Base-by-base conservation (phyloP, 2,329 filamentous ascomycete species). In the Sclerotinia borealis region DNA sequence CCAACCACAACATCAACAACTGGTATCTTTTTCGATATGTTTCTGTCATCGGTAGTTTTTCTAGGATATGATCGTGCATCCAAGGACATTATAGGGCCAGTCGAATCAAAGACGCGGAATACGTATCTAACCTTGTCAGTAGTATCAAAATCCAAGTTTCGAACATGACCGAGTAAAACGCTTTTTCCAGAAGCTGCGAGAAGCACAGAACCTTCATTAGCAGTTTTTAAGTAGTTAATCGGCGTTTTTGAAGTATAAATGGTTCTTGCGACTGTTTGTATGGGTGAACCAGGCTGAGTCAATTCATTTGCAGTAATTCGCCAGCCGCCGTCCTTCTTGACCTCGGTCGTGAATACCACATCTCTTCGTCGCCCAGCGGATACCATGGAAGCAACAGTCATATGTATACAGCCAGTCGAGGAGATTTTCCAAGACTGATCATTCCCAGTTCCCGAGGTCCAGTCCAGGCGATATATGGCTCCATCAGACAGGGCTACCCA, bases 1-100 rank as follows among this genome's bases (percentile, higher is more conserved):
- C 95, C 95, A 61, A 96, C 77, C 4, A 87, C 88, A 31, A 99
- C 75, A 71, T 96, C 89, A n/a, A 95, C 75, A 11, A 83, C 76
- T 25, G 69, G 61, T 19, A 71, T 66, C 69, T 69, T 68, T 65
- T 73, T 64, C 64, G 65, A 67, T 65, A 73, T 74, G 48, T 74
- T 75, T 13, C 66, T 69, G 11, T 67, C 56, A 59, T 67, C 63
- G 10, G 49, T 58, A 17, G 47, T 31, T 7, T 52, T 63, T 64
- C 73, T 70, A 49, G 68, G 50, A 27, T 67, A 79, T 63, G 77
- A 76, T 67, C 84, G 82, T 59, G 90, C 73, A 71, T 95, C 88
- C 50, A 92, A 76, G 65, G 85, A 86, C 34, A 84, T 86, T 59
- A 93, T 83, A 48, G 84, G 80, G 68, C 91, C 86, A 3, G 85